phyloP scores from a whole-genome alignment of 139 green algal species.

The Coelastrella sp. region DNA sequence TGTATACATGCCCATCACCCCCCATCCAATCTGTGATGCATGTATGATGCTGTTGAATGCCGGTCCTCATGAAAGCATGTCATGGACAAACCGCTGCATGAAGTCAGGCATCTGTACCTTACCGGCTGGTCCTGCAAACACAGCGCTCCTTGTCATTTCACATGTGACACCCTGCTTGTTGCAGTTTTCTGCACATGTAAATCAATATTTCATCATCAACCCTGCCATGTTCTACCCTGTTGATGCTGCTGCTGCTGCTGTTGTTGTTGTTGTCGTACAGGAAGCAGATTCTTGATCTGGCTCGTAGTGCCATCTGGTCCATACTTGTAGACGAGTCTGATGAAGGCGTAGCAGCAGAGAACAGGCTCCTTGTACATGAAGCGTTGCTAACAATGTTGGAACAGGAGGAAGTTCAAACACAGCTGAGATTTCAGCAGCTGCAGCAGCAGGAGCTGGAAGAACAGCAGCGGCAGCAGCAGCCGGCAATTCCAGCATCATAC shows the following conservation, averaged over 20 bases:
- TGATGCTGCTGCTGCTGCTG: not conserved
- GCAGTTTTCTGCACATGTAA: not conserved
- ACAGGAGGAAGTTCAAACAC: not conserved
- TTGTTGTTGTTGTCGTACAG: not conserved
- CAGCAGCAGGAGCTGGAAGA: constrained; percentile 8
- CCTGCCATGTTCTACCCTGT: not conserved
- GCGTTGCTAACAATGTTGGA: not conserved
- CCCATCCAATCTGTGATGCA: too few species aligned
- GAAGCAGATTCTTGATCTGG: constrained; percentile 10
- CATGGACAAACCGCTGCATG: too few species aligned
- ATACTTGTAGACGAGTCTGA: constrained; percentile 15
- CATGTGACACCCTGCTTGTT: too few species aligned
- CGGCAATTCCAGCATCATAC: not conserved
- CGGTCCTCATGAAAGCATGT: too few species aligned
- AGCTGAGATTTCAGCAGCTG: not conserved
- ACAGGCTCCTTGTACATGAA: not conserved
- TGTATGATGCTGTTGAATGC: too few species aligned
- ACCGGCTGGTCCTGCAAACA: too few species aligned
- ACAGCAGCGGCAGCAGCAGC: not conserved
- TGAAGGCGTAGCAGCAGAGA: not conserved
- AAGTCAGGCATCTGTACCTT: too few species aligned
- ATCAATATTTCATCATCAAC: too few species aligned
- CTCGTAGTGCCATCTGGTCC: not conserved
- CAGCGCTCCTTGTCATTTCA: too few species aligned
- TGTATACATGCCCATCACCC: too few species aligned